Conservation (phyloP, 257 asterid genomes). For the Solanum tarapatanum region DNA sequence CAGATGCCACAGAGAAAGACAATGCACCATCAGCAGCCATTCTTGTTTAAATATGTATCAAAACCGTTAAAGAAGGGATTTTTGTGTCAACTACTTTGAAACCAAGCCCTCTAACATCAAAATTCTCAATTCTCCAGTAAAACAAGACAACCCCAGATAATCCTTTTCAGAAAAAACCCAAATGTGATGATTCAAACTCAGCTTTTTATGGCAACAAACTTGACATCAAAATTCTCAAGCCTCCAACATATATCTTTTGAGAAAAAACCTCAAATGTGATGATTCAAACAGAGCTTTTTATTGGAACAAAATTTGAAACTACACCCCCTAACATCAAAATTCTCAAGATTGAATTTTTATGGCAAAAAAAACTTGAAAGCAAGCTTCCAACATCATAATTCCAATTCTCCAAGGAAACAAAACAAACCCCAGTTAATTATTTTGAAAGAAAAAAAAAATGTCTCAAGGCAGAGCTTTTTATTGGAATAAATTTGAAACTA, state of each 20-base stretch:
- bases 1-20: conserved; percentile 76
- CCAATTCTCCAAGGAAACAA: not conserved
- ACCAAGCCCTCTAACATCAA: conserved; percentile 3
- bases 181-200: not conserved
- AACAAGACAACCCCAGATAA: not conserved
- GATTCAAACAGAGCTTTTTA: not conserved
- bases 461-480: not conserved
- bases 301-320: not conserved
- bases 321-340: not conserved
- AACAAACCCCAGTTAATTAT: not conserved
- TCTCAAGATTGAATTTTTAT: not conserved
- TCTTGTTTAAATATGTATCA: conserved; percentile 21
- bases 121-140: not conserved
- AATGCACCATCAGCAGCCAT: conserved; percentile 29
- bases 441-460: not conserved
- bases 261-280: not conserved
- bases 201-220: not conserved
- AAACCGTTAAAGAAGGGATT: not conserved
- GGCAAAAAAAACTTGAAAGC: not conserved
- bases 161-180: not conserved
- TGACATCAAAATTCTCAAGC: not conserved
- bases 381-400: not conserved
- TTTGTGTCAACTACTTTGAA: not conserved
- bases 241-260: not conserved
- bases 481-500: not conserved